These are phyloP conservation scores for Solanum bulbocastanum DNA, from an alignment of 257 asterid genomes.

Conservation along the genomic window DNA sequence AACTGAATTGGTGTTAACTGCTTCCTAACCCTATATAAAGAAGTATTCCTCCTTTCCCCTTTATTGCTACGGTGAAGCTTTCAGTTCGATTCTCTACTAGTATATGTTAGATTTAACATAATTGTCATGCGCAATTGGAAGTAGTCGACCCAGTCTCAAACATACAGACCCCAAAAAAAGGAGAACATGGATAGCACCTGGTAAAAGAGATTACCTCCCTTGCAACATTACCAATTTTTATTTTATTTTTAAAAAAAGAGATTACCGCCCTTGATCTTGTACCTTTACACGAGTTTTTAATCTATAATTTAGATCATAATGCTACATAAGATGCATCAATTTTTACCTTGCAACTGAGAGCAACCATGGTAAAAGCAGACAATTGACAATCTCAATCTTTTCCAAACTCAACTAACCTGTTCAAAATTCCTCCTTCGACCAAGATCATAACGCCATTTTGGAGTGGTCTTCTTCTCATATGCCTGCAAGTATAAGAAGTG, in stretches of 20 bases:
- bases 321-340: not conserved
- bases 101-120: not conserved
- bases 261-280: not conserved
- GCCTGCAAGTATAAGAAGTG: slow-evolving; percentile 44
- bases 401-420: slow-evolving; percentile 39
- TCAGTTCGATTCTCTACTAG: not conserved
- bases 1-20: not conserved
- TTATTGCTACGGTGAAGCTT: not conserved
- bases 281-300: not conserved
- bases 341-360: not conserved
- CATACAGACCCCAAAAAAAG: not conserved
- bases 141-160: not conserved
- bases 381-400: not conserved
- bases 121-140: not conserved
- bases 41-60: not conserved
- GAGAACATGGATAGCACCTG: not conserved
- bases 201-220: not conserved
- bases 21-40: not conserved
- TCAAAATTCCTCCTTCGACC: slow-evolving; percentile 84
- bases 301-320: not conserved
- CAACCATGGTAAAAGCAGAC: not conserved
- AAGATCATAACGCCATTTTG: slow-evolving; percentile 97
- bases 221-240: not conserved
- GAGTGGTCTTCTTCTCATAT: slow-evolving; percentile 75
- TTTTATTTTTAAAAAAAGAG: not conserved